Conservation (phyloP, 73 alveolate genomes). For the Urostyla sp. region DNA sequence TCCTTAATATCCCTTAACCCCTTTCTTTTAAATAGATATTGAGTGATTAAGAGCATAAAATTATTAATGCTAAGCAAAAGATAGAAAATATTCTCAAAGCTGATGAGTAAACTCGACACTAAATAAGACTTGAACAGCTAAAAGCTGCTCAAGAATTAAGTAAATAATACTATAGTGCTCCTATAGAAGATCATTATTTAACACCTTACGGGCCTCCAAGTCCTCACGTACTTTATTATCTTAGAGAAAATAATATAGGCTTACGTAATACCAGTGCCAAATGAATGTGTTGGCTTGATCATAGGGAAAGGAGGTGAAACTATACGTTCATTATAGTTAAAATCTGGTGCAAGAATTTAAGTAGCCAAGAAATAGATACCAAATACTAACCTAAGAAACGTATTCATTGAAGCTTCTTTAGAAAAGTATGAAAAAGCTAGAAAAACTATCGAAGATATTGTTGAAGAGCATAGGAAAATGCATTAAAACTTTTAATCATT, state of each 20-base stretch:
- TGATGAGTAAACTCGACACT: slow-evolving; percentile 71
- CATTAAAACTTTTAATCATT: slow-evolving; percentile 51
- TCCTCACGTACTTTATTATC: slow-evolving; percentile 86
- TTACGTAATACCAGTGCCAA: slow-evolving; percentile 82
- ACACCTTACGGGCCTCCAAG: slow-evolving; percentile 75
- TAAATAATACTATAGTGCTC: slow-evolving; percentile 10
- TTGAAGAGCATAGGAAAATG: slow-evolving; percentile 87
- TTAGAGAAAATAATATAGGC: slow-evolving; percentile 65
- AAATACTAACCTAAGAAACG: slow-evolving; percentile 86
- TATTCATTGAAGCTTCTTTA: slow-evolving; percentile 92
- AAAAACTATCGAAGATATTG: slow-evolving; percentile 84
- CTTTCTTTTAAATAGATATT: too few species aligned
- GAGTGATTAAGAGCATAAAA: slow-evolving; percentile 85
- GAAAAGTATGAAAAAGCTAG: slow-evolving; percentile 88
- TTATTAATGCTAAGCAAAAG: slow-evolving; percentile 78
- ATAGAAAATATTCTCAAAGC: slow-evolving; percentile 83
- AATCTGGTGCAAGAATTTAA: slow-evolving; percentile 75
- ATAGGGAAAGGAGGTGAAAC: slow-evolving; percentile 96
- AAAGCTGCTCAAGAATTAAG: slow-evolving; percentile 41
- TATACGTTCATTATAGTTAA: slow-evolving; percentile 77
- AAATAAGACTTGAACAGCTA: slow-evolving; percentile 31
- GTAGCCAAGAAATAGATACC: slow-evolving; percentile 51
- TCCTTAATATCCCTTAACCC: too few species aligned
- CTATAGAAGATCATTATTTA: slow-evolving; percentile 10
- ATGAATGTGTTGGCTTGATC: slow-evolving; percentile 89